Conservation (phyloP, 2,329 filamentous ascomycete species). For the Neodidymelliopsis sp. region DNA sequence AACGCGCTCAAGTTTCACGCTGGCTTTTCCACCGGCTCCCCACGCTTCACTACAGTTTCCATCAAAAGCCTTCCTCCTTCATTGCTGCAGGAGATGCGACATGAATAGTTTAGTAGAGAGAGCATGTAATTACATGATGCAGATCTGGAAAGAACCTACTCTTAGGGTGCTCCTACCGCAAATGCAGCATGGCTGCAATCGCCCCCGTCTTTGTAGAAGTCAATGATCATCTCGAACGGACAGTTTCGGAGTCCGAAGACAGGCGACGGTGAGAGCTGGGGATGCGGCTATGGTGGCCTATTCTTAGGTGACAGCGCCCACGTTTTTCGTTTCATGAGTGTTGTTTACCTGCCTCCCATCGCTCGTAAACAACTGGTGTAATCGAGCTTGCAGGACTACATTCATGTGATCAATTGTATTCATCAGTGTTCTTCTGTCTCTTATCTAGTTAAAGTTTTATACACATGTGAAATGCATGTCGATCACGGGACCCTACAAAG, state of each 20-base stretch:
- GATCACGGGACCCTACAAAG: no score
- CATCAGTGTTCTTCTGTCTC: no score
- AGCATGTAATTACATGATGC: no score
- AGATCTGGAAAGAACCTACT: no score
- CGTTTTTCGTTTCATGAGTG: not conserved
- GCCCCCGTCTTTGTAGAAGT: not conserved
- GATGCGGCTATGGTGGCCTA: conserved; percentile 13
- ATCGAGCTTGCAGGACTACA: no score
- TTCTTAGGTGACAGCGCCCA: conserved; percentile 11
- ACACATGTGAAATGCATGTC: no score
- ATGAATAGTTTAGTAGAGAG: not conserved
- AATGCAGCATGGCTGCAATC: not conserved
- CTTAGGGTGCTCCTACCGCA: no score
- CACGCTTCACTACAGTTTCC: not conserved
- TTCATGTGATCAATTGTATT: no score
- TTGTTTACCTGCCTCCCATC: no score
- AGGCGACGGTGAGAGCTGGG: not conserved
- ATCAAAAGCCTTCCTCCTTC: not conserved
- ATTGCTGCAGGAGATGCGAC: not conserved
- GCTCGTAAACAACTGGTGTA: no score
- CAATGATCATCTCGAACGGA: not conserved
- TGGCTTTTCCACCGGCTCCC: conserved; percentile 17
- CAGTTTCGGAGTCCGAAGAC: conserved; percentile 12
- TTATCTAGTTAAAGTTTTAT: no score
- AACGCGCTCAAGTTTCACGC: conserved; percentile 9